Base-by-base conservation (phyloP, 345 rosid species). In the Atalantia buxifolia region DNA sequence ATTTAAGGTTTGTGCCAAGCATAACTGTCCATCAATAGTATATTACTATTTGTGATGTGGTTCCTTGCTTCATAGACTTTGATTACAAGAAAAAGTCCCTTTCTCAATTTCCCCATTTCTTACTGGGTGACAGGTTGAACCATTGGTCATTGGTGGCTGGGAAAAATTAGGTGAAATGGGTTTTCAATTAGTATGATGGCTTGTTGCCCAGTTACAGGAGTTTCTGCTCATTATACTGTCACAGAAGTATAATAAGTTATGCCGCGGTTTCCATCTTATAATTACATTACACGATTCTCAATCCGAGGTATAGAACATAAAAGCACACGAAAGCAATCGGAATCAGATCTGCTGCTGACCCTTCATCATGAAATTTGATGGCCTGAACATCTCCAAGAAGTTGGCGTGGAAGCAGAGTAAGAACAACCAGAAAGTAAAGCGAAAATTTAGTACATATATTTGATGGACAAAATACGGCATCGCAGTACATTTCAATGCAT, bases 61-160 rank as follows among this genome's bases (percentile, higher is more conserved):
- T 76, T 19, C 9, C 62, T 60, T 71, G 35, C 78, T 77, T 36
- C 28, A 27, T 67, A 79, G 57, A n/a, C 85, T 81, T 81, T 50
- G 83, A 81, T 71, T 73, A 45, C 85, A 87, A 78, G 85, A 72
- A 66, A 80, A 67, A 27, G 56, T 6, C 19, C n/a, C 16, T 25
- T 69, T 28, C 1, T 74, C 1, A 50, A 53, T 53, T 5, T 18
- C 7, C 22, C 57, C 16, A 3, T 9, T 40, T 38, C 55, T 69
- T 25, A 33, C 18, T 31, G 33, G 33, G 33, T 31, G 33, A 31
- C 33, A 31, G 33, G 33, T 31, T 31, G 33, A 31, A 31, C 33
- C 33, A 31, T 31, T 31, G 33, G 5, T 4, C 33, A 31, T 31
- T 31, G 33, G 33, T 31, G 33, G 33, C 33, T 31, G 33, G 33